Evolutionary conservation across 164 flowering plant genomes (phyloP).

Genomic region (Vitis riparia): DNA sequence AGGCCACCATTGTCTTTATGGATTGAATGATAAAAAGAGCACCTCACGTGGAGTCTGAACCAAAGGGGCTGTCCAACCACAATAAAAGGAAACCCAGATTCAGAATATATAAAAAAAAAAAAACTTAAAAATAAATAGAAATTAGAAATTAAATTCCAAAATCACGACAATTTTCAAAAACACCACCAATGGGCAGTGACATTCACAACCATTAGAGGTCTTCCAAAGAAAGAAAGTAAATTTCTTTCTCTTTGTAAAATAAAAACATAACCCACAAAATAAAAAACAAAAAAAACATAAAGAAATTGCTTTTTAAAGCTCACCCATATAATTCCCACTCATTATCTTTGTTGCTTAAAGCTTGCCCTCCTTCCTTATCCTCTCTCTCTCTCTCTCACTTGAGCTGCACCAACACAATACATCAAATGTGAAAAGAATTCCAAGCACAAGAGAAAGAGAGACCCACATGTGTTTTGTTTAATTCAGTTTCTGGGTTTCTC

Average conservation of each 20-base stretch:
- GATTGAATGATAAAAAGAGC: constrained; percentile 71
- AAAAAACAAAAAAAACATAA: constrained; percentile 13
- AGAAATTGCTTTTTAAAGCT: constrained; percentile 43
- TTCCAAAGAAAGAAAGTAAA: background rate
- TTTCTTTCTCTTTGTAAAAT: background rate
- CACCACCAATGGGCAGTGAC: background rate
- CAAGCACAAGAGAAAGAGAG: constrained; percentile 3
- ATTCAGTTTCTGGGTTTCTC: background rate
- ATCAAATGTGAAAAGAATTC: constrained; percentile 15
- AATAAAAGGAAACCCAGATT: constrained; percentile 22
- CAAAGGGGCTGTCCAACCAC: constrained; percentile 62
- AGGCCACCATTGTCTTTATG: constrained; percentile 63
- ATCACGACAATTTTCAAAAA: background rate
- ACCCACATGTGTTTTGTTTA: constrained; percentile 22
- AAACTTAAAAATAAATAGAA: background rate
- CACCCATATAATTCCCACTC: constrained; percentile 70
- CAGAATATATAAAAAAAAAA: background rate
- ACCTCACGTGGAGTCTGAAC: constrained; percentile 81
- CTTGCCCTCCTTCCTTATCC: constrained; percentile 21
- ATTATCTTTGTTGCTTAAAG: constrained; percentile 65
- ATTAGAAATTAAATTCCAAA: background rate
- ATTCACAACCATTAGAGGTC: background rate
- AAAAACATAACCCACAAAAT: too few relatives aligned
- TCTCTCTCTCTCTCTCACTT: constrained; percentile 18
- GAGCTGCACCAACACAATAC: constrained; percentile 4